These are phyloP conservation scores for Alternaria hordeiaustralica DNA, from an alignment of 2,329 filamentous ascomycete genomes.

Conservation along the genomic window DNA sequence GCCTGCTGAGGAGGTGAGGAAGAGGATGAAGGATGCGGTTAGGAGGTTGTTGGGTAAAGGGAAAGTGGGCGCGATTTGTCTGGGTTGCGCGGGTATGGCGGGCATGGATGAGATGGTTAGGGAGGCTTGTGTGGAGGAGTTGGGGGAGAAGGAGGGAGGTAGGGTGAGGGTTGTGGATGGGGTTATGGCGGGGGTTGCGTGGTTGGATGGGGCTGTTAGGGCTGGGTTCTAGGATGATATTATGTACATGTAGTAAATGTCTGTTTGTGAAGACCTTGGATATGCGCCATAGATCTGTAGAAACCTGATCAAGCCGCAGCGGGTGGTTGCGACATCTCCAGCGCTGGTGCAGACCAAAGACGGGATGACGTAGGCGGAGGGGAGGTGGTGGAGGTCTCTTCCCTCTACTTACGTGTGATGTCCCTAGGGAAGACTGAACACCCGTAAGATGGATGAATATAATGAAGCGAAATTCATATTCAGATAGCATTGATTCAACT, in stretches of 20 bases:
- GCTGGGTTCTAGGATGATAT: slow-evolving; percentile 33
- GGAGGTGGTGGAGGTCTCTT: too few relatives aligned
- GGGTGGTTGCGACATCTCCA: not conserved
- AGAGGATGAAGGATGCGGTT: slow-evolving; percentile 73
- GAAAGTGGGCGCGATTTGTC: slow-evolving; percentile 71
- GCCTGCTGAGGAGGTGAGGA: slow-evolving; percentile 67
- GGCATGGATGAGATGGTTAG: slow-evolving; percentile 81
- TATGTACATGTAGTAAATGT: accelerated
- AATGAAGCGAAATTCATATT: too few relatives aligned
- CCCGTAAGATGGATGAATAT: too few relatives aligned
- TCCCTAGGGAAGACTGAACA: too few relatives aligned
- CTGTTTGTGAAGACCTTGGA: not conserved
- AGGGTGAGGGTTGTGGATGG: slow-evolving; percentile 79
- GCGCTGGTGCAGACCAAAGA: not conserved
- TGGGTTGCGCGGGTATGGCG: slow-evolving; percentile 92
- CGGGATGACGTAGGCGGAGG: not conserved
- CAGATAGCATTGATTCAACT: too few relatives aligned
- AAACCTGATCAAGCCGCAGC: not conserved
- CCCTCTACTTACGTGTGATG: too few relatives aligned
- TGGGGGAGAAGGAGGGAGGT: slow-evolving; percentile 65
- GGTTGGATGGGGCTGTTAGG: slow-evolving; percentile 62
- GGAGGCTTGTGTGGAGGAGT: slow-evolving; percentile 68
- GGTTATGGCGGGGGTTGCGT: slow-evolving; percentile 71
- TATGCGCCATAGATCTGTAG: not conserved
- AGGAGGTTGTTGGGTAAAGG: slow-evolving; percentile 65